Evolutionary conservation across 164 flowering plant species (phyloP).

Genomic region (Saururus chinensis): DNA sequence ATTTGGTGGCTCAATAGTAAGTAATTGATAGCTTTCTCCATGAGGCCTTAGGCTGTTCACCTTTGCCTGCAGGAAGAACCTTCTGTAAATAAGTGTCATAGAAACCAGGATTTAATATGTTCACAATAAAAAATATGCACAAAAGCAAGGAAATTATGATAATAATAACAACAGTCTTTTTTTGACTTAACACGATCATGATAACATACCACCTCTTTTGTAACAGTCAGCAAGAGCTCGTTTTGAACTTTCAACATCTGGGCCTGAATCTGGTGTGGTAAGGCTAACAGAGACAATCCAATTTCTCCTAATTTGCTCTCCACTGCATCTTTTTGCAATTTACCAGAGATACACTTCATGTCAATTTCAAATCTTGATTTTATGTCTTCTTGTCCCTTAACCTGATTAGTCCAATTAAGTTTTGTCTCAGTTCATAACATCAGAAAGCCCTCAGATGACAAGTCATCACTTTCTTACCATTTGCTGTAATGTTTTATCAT

Average conservation of each 20-base stretch:
- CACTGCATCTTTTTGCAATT: constrained; percentile 25
- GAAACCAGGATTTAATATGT: not conserved
- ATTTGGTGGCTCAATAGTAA: constrained; percentile 20
- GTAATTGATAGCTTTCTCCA: constrained; percentile 13
- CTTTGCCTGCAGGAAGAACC: constrained; percentile 31
- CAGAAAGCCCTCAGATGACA: constrained; percentile 3
- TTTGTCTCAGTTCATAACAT: constrained; percentile 6
- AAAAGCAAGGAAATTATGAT: not conserved
- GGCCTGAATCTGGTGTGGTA: constrained; percentile 44
- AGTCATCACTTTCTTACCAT: constrained; percentile 37
- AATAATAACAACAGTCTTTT: constrained; percentile 10
- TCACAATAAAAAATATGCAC: not conserved
- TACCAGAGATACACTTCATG: constrained; percentile 46
- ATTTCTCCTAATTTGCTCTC: constrained; percentile 39
- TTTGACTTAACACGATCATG: no score
- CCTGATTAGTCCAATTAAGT: constrained; percentile 26
- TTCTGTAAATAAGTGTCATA: not conserved
- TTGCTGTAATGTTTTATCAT: constrained; percentile 49
- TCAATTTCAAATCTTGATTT: constrained; percentile 44
- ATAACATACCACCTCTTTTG: constrained; percentile 42
- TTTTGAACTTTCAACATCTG: constrained; percentile 30
- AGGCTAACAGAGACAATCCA: constrained; percentile 23
- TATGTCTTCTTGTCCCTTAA: constrained; percentile 61
- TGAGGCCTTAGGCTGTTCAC: constrained; percentile 20
- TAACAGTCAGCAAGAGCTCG: constrained; percentile 28